These are phyloP conservation scores for Termitomyces sp. DNA, from an alignment of 768 basidiomycete genomes.

Conservation along the genomic window DNA sequence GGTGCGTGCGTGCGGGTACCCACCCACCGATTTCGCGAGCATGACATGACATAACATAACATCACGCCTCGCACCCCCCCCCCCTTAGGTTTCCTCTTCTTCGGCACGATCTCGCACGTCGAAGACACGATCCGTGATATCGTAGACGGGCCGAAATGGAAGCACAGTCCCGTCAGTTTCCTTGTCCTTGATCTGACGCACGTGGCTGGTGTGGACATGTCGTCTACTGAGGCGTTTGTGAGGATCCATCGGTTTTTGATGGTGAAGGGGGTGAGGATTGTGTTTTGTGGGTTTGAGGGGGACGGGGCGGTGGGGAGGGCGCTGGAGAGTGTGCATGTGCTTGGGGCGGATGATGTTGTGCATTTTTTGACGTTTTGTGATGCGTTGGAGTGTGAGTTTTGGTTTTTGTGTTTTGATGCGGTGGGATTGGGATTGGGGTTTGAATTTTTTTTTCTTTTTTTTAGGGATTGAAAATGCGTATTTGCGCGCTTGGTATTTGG, in stretches of 20 bases:
- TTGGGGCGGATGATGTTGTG: slow-evolving; percentile 78
- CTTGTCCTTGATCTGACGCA: slow-evolving; percentile 84
- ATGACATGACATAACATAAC: no score
- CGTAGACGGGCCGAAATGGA: slow-evolving; percentile 70
- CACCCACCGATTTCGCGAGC: slow-evolving; percentile 48
- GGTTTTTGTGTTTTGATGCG: not conserved
- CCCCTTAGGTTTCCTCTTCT: slow-evolving; percentile 74
- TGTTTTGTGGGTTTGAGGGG: slow-evolving; percentile 78
- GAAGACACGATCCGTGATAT: slow-evolving; percentile 82
- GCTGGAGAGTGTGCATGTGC: slow-evolving; percentile 72
- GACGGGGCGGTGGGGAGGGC: slow-evolving; percentile 70
- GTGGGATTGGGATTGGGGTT: no score
- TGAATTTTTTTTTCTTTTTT: not conserved
- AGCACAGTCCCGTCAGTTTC: slow-evolving; percentile 79
- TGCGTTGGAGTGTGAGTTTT: slow-evolving; percentile 81
- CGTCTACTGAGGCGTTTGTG: slow-evolving; percentile 92
- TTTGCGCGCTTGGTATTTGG: slow-evolving; percentile 73
- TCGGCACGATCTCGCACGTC: slow-evolving; percentile 88
- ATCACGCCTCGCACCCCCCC: not conserved
- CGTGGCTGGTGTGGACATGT: slow-evolving; percentile 91
- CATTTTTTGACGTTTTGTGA: slow-evolving; percentile 81
- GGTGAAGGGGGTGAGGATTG: slow-evolving; percentile 75
- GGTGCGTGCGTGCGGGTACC: slow-evolving; percentile 33
- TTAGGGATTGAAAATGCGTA: slow-evolving; percentile 94
- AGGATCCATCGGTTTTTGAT: slow-evolving; percentile 80